These are phyloP conservation scores for Chlorella ohadii DNA, from an alignment of 139 green algal genomes.

Conservation along the genomic window DNA sequence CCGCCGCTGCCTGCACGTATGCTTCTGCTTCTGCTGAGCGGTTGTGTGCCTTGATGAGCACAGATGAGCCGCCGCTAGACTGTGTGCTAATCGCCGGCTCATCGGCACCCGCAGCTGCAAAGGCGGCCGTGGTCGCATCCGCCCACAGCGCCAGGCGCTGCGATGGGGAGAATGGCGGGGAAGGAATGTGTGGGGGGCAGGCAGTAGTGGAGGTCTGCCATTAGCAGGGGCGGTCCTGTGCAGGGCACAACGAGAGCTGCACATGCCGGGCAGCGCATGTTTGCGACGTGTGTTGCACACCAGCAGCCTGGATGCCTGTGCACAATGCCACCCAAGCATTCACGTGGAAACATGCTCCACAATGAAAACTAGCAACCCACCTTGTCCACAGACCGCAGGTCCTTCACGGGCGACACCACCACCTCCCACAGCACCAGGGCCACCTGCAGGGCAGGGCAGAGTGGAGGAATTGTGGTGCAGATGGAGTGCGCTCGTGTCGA, in stretches of 20 bases:
- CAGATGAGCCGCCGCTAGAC: neutral
- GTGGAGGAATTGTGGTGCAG: too few species aligned
- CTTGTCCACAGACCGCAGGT: slow-evolving; percentile 16
- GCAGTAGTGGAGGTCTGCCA: too few species aligned
- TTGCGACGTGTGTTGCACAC: too few species aligned
- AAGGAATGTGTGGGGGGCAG: too few species aligned
- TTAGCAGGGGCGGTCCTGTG: too few species aligned
- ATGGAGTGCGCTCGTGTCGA: too few species aligned
- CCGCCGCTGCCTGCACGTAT: neutral
- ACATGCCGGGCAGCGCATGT: too few species aligned
- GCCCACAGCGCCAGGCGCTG: slow-evolving; percentile 30
- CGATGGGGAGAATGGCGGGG: neutral
- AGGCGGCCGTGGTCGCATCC: neutral
- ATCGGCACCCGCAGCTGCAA: neutral
- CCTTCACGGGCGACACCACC: slow-evolving; percentile 18
- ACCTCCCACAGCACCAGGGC: neutral
- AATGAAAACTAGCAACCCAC: neutral
- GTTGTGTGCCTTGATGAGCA: slow-evolving; percentile 22
- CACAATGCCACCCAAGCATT: too few species aligned
- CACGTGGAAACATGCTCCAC: neutral
- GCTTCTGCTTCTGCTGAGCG: slow-evolving; percentile 19
- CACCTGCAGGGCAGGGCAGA: neutral
- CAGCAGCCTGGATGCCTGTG: too few species aligned
- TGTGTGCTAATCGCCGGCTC: neutral
- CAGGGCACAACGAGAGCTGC: too few species aligned